These are phyloP conservation scores for Spathaspora sp. DNA, from an alignment of 805 yeast species.

Conservation along the genomic window DNA sequence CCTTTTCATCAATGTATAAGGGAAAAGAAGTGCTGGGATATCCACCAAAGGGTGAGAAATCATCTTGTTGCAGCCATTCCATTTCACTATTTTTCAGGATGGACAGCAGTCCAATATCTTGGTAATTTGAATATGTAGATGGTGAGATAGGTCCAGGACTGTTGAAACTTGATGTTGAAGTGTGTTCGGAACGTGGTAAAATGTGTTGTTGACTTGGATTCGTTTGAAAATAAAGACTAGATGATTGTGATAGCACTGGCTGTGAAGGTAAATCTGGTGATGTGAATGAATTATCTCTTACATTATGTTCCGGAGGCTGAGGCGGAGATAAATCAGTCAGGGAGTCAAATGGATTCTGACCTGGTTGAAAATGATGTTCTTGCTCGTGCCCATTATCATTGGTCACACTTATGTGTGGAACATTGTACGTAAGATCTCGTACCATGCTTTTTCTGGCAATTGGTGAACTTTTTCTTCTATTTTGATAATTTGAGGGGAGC, in stretches of 20 bases:
- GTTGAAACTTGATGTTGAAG: not conserved
- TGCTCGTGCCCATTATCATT: not conserved
- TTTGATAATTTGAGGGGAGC: not conserved
- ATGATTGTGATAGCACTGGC: not conserved
- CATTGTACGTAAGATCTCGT: slow-evolving; percentile 15
- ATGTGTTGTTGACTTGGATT: not conserved
- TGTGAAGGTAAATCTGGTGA: not conserved
- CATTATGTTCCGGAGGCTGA: too few relatives aligned
- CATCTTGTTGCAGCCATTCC: slow-evolving; percentile 22
- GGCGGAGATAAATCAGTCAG: not conserved
- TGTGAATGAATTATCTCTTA: not conserved
- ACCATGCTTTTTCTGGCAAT: not conserved
- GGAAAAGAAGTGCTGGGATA: slow-evolving; percentile 94
- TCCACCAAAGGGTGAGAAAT: slow-evolving; percentile 92
- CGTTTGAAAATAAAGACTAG: not conserved
- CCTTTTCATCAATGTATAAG: slow-evolving; percentile 84
- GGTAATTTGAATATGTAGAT: not conserved
- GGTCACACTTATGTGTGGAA: slow-evolving; percentile 14
- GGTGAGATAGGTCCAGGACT: not conserved
- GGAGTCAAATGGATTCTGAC: not conserved
- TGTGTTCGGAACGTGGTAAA: not conserved
- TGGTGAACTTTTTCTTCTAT: not conserved
- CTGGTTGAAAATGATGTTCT: not conserved
- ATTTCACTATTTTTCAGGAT: not conserved
- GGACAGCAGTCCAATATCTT: not conserved